These are phyloP conservation scores for Collybia sordida DNA, from an alignment of 768 basidiomycete species.

Conservation along the genomic window DNA sequence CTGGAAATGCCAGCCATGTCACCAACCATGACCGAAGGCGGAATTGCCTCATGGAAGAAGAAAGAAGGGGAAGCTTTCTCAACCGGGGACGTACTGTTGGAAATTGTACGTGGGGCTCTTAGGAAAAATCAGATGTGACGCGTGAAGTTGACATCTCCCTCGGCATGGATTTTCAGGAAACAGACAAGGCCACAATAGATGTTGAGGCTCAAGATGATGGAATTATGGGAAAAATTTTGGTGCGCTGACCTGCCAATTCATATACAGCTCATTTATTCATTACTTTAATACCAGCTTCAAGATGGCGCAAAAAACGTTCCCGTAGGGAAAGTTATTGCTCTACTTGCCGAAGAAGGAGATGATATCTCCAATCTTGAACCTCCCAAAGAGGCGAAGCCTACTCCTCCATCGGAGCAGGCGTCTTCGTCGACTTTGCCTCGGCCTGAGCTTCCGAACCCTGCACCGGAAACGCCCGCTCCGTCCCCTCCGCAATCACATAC, in stretches of 20 bases:
- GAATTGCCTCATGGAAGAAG: constrained; percentile 89
- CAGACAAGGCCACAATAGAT: constrained; percentile 95
- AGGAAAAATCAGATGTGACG: not conserved
- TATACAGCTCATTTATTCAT: not conserved
- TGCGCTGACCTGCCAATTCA: constrained; percentile 33
- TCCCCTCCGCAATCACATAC: constrained; percentile 31
- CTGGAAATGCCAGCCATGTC: constrained; percentile 97
- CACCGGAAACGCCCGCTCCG: constrained; percentile 21
- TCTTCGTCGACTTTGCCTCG: constrained; percentile 27
- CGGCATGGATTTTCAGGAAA: constrained; percentile 56
- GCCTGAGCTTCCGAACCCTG: constrained; percentile 25
- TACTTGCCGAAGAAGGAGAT: constrained; percentile 95
- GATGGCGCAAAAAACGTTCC: constrained; percentile 84
- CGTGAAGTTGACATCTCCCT: not conserved
- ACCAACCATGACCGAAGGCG: constrained; percentile 95
- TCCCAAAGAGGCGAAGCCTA: constrained; percentile 46
- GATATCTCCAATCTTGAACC: constrained; percentile 83
- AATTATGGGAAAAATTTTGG: constrained; percentile 89
- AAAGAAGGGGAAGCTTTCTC: constrained; percentile 77
- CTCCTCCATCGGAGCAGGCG: constrained; percentile 21
- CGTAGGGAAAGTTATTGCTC: constrained; percentile 87
- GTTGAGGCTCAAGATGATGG: constrained; percentile 99
- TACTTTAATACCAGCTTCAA: constrained; percentile 41
- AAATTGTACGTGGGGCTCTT: constrained; percentile 65
- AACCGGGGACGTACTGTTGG: constrained; percentile 83